Evolutionary conservation across 2,329 filamentous ascomycete species (phyloP).

Genomic region (Dothistroma pini): DNA sequence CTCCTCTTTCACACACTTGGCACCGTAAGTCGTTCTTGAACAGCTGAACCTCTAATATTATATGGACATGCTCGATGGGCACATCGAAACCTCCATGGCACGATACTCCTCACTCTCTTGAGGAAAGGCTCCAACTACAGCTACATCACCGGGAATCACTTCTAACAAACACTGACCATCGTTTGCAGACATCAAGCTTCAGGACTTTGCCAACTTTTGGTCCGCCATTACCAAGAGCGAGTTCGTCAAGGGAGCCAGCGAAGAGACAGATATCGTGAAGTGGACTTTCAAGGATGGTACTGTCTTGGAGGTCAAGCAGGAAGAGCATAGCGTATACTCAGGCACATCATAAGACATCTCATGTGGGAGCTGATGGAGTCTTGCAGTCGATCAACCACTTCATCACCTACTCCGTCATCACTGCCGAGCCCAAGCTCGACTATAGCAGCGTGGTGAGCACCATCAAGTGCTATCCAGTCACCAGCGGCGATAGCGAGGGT

Average conservation of each 20-base stretch:
- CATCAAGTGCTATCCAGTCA: conserved; percentile 62
- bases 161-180: not conserved
- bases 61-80: no score
- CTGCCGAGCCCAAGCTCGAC: conserved; percentile 59
- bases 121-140: not conserved
- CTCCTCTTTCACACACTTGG: conserved; percentile 64
- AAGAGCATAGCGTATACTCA: conserved; percentile 65
- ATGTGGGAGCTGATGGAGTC: conserved; percentile 2
- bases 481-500: conserved; percentile 61
- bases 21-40: conserved; percentile 41
- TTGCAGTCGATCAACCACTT: conserved; percentile 65
- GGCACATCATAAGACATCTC: not conserved
- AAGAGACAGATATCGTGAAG: conserved; percentile 56
- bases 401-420: conserved; percentile 71
- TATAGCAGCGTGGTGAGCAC: conserved; percentile 67
- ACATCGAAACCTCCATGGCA: not conserved
- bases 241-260: conserved; percentile 59
- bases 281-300: conserved; percentile 70
- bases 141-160: no score
- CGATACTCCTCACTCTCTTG: not conserved
- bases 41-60: no score
- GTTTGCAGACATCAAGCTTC: conserved; percentile 59
- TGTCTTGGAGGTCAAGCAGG: conserved; percentile 68
- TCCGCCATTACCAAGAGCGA: conserved; percentile 59
- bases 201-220: conserved; percentile 67